Percentiles rank a stretch among this genome's conserved stretches.
phyloP scores from a whole-genome alignment of 495 filamentous ascomycete genomes.

The Trichoderma asperelloides region DNA sequence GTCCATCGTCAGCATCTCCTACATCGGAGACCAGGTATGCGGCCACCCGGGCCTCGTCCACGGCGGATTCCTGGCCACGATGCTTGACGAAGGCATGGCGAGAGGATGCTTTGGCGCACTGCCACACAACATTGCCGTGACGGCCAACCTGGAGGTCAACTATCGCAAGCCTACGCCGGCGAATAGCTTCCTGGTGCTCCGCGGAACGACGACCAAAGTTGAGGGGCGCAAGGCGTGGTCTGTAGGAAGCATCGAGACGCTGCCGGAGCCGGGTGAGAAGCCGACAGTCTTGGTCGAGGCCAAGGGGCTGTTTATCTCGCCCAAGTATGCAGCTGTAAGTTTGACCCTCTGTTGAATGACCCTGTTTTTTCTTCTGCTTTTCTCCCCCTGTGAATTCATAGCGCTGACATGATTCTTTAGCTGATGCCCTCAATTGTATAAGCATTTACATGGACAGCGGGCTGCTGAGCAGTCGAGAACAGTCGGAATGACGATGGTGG shows the following conservation, averaged over 20 bases:
- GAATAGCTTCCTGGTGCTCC: conserved; percentile 66
- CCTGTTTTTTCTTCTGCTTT: too few species aligned
- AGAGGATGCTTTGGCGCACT: conserved; percentile 85
- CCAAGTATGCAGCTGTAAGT: conserved; percentile 69
- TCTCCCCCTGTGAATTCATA: too few species aligned
- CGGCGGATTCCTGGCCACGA: conserved; percentile 81
- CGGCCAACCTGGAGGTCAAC: conserved; percentile 83
- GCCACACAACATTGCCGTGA: conserved; percentile 83
- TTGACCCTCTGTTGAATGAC: background rate
- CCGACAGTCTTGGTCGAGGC: conserved; percentile 66
- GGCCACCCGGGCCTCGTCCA: conserved; percentile 91
- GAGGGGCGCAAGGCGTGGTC: conserved; percentile 98
- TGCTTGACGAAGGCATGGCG: conserved; percentile 86
- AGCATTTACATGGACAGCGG: too few species aligned
- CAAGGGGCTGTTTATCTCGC: conserved; percentile 83
- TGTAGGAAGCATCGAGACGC: conserved; percentile 78
- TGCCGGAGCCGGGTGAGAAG: conserved; percentile 50
- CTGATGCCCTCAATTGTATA: conserved; percentile 22
- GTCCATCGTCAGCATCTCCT: conserved; percentile 62
- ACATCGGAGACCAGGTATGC: conserved; percentile 74
- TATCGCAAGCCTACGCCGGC: conserved; percentile 75
- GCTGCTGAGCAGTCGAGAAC: too few species aligned
- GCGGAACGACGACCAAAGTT: conserved; percentile 73
- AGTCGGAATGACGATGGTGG: too few species aligned
- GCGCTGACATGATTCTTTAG: conserved; percentile 14